Base-by-base conservation (phyloP, 306 rosid genomes). In the Calophaca sinica region DNA sequence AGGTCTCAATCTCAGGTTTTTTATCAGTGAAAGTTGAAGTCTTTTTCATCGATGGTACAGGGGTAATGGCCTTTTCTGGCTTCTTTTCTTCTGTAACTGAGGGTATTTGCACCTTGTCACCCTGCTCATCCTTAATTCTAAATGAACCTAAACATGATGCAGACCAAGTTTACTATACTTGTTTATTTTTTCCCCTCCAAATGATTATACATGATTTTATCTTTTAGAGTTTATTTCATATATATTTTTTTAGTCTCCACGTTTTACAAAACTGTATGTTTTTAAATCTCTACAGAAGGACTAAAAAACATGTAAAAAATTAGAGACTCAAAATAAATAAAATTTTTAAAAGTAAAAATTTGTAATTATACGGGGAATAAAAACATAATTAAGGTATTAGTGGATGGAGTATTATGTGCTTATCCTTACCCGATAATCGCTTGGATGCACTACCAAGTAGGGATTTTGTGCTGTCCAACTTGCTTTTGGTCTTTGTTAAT, bases 371-470 rank as follows among this genome's bases (percentile, higher is more conserved):
- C n/a, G n/a, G n/a, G n/a, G n/a, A n/a, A n/a, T n/a, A n/a, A n/a
- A n/a, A n/a, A n/a, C n/a, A n/a, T n/a, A n/a, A n/a, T n/a, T n/a
- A n/a, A n/a, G n/a, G n/a, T n/a, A n/a, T n/a, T n/a, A n/a, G n/a
- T n/a, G n/a, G n/a, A n/a, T n/a, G n/a, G n/a, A n/a, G 35, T 35
- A 63, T 5, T 65, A 7, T 35, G 64, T 52, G 68, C 60, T 44
- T 36, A 73, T 59, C 35, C 44, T 74, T 84, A 94, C 98, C 87
- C 50, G 93, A 75, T 49, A 81, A 78, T 62, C 76, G 74, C 72
- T 80, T 83, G 68, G 94, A 84, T 68, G 62, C 72, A 77, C 62
- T 70, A 9, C 82, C 81, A 54, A 73, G 62, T 45, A 78, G 82
- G 45, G 75, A 50, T 76, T 80, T 75, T 55, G 69, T 33, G n/a